Evolutionary conservation across 2,329 filamentous ascomycete genomes (phyloP), one percentile per base, ranked within the genome.

Genomic region (Pyrenophora graminea): DNA sequence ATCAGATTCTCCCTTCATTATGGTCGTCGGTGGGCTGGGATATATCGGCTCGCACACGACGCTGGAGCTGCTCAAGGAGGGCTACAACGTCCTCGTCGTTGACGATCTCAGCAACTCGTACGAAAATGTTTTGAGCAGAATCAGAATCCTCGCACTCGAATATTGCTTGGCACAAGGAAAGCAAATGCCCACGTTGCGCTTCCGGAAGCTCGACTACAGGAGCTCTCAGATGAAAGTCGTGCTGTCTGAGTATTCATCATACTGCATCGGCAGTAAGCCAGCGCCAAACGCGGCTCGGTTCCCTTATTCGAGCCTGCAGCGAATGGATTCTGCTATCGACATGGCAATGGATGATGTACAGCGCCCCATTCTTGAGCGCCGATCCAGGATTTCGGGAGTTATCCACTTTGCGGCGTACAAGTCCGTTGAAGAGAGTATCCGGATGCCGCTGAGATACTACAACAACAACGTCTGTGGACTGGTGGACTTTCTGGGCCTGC

Each of bases 321-420:
- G 66, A n/a, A 69, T 55, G 8, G 65, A 71, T 32, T 70, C 68
- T 3, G 66, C 66, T n/a, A 70, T 69, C 37, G 64, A 66, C 12
- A 64, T 64, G 59, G 61, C 57, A 2, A 42, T 53, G 25, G 65
- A 69, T 13, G 62, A 66, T n/a, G 37, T 65, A 12, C 53, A 54
- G 39, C 51, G 61, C 23, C 49, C 57, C 2, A 32, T 48, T 6
- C 30, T 69, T 4, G 48, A 53, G 21, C 66, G 74, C 15, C 68
- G 69, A 45, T 84, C 82, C 2, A 77, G 74, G 25, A 85, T 87
- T 54, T 74, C 75, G 0, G 85, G 84, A 1, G 84, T 88, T n/a
- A 86, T 88, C 50, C 85, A 88, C 63, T 88, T 88, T 58, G 85
- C 85, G 12, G 85, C 85, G 1, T 82, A 83, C 75, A 88, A 88